Conservation (phyloP, 164 flowering plant genomes). For the Protea cynaroides region DNA sequence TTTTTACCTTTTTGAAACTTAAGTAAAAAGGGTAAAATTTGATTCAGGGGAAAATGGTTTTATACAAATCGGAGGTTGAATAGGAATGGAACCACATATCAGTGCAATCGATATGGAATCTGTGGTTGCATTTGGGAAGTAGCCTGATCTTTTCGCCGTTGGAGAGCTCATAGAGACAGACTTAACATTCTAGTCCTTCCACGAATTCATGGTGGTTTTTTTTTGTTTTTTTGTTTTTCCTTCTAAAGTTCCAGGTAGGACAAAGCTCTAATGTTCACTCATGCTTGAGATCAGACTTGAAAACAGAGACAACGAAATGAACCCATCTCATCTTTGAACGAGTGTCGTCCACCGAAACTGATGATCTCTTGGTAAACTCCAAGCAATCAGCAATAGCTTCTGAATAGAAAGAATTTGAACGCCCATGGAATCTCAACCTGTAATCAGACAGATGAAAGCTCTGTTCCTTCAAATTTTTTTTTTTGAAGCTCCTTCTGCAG, state of each 20-base stretch:
- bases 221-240: too few species aligned
- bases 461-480: conserved; percentile 1
- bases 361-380: conserved; percentile 62
- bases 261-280: too few species aligned
- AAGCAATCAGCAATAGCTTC: conserved; percentile 82
- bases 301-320: neutral
- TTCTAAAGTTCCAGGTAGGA: too few species aligned
- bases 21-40: too few species aligned
- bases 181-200: conserved; percentile 67
- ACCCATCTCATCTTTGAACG: neutral
- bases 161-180: conserved; percentile 56
- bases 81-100: conserved; percentile 91
- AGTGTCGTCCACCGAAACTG: conserved; percentile 33
- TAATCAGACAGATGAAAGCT: neutral
- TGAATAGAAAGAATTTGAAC: conserved; percentile 59
- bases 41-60: conserved; percentile 22
- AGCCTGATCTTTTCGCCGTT: conserved; percentile 59
- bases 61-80: conserved; percentile 74
- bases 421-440: conserved; percentile 26
- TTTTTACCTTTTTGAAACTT: too few species aligned
- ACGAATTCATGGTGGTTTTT: too few species aligned
- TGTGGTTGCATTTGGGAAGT: conserved; percentile 70
- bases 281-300: neutral
- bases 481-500: conserved; percentile 3
- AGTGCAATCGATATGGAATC: conserved; percentile 76